Base-by-base conservation (phyloP, 352 stramenopile genomes). In the Phytophthora quininea region DNA sequence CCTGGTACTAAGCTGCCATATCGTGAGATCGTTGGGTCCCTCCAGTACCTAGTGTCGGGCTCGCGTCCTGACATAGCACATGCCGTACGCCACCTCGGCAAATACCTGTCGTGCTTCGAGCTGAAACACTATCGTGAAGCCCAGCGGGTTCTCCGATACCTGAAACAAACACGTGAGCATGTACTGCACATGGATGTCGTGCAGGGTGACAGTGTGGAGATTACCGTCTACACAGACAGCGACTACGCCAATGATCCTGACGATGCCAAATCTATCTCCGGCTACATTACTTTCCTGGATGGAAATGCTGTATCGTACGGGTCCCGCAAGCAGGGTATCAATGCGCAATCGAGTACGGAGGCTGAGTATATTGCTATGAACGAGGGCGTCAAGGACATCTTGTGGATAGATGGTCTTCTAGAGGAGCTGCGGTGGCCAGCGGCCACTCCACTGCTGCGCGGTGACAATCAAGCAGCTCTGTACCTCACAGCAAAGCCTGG, bases 281-380 rank as follows among this genome's bases (percentile, higher is more conserved):
- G 19, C 38, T 76, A 75, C 32, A 55, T 76, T 3, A 74, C 63
- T 3, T 35, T 61, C 8, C 38, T 78, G 0, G 60, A 78, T 29
- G 67, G 60, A 1, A 69, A 67, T 2, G 61, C 52, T 0, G 64
- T 81, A 7, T 67, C 53, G 8, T 81, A 74, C n/a, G 69, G 32
- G 0, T 78, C 69, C 0, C 43, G 53, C 3, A 79, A 82, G 29
- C 67, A 79, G 56, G 52, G 53, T 9, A 58, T 78, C 35, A 74
- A 73, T 11, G 59, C 74, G 0, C 47, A 66, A 1, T 74, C 71
- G 2, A 82, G 67, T 0, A 73, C 65, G 4, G 64, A 77, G 27
- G 59, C 63, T 0, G 67, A 75, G 29, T 79, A 77, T 15, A 48
- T 70, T 9, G 69, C 64, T 0, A 76, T 77, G 69, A 52, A 66